Conservation (phyloP, 441 rosid species). For the Jatropha multifida region DNA sequence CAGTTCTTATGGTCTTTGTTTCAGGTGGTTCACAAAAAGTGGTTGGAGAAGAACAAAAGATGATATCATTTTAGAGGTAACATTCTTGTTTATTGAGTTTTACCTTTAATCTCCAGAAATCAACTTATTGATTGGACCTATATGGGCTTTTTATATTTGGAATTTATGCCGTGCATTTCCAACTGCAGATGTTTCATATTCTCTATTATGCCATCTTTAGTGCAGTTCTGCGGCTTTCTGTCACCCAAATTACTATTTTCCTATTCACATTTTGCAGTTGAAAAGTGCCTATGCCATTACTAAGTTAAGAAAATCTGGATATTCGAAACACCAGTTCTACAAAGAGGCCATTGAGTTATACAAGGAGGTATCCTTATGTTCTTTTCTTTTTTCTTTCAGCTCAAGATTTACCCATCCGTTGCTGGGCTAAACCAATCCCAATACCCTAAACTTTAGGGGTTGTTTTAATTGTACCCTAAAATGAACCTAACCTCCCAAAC, state of each 20-base stretch:
- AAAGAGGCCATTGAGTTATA: conserved; percentile 67
- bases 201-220: conserved; percentile 8
- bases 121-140: background rate
- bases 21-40: conserved; percentile 77
- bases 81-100: conserved; percentile 13
- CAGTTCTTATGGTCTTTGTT: conserved; percentile 21
- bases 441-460: too few species aligned
- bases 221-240: background rate
- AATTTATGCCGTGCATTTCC: background rate
- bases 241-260: conserved; percentile 17
- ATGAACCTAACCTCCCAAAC: too few species aligned
- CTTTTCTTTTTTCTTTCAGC: background rate
- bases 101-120: background rate
- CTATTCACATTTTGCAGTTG: conserved; percentile 49
- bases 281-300: conserved; percentile 84
- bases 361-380: conserved; percentile 56
- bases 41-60: conserved; percentile 96
- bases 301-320: conserved; percentile 83
- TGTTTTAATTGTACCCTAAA: too few species aligned
- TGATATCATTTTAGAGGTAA: conserved; percentile 71
- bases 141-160: conserved; percentile 3
- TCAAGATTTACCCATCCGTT: background rate
- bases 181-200: background rate
- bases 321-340: conserved; percentile 73
- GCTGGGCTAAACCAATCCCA: too few species aligned